These are phyloP conservation scores for Aspergillus affinis DNA, from an alignment of 495 filamentous ascomycete species.

Conservation along the genomic window DNA sequence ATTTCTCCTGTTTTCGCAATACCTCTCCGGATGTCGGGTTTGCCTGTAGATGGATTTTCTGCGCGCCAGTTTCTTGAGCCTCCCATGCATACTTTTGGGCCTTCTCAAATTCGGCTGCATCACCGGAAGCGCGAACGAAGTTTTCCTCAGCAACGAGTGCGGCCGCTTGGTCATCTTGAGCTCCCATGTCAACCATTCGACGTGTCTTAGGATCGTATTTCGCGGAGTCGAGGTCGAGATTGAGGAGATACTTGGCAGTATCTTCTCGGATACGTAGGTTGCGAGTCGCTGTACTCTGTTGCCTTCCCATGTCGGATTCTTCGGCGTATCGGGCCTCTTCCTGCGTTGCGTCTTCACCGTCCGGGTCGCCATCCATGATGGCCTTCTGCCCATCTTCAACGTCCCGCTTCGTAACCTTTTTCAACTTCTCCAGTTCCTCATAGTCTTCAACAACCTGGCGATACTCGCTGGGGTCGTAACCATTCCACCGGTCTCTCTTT, in stretches of 20 bases:
- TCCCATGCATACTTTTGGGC: slow-evolving; percentile 95
- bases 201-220: slow-evolving; percentile 98
- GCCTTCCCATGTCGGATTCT: slow-evolving; percentile 93
- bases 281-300: slow-evolving; percentile 84
- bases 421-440: slow-evolving; percentile 79
- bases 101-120: slow-evolving; percentile 90
- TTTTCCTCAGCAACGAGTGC: slow-evolving; percentile 92
- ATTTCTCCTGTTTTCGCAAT: slow-evolving; percentile 71
- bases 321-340: slow-evolving; percentile 85
- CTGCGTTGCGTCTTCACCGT: slow-evolving; percentile 52
- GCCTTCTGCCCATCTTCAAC: slow-evolving; percentile 36
- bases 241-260: slow-evolving; percentile 96
- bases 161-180: slow-evolving; percentile 77
- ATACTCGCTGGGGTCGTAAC: slow-evolving; percentile 89
- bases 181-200: slow-evolving; percentile 88
- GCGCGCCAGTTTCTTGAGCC: slow-evolving; percentile 74
- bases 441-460: slow-evolving; percentile 82
- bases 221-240: slow-evolving; percentile 91
- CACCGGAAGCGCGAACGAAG: slow-evolving; percentile 85
- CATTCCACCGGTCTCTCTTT: slow-evolving; percentile 98
- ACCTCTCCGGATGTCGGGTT: slow-evolving; percentile 93
- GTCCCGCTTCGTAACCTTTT: slow-evolving; percentile 53
- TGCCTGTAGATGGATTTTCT: slow-evolving; percentile 85
- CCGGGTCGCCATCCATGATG: slow-evolving; percentile 48
- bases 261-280: slow-evolving; percentile 93